Evolutionary conservation across 2,329 filamentous ascomycete genomes (phyloP), one percentile per base, ranked within the genome.

Genomic region (Conoideocrella luteorostrata): DNA sequence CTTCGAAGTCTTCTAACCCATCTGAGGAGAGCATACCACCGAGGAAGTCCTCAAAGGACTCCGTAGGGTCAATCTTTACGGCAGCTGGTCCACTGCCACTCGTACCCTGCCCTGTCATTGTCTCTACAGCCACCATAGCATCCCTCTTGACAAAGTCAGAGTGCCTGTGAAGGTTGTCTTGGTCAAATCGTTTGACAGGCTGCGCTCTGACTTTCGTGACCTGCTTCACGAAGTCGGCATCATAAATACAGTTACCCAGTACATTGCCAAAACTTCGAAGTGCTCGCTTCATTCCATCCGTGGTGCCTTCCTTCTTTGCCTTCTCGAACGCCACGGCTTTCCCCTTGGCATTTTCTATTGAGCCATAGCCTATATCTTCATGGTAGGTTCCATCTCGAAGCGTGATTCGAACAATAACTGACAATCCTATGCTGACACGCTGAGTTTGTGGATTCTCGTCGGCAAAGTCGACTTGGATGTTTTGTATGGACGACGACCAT

Each of bases 261-360:
- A 97, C 85, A 56, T 97, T 97, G 47, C 93, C 93, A 65, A 98
- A 98, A 50, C 82, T 96, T 47, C 91, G 78, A 56, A 98, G 62
- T 2, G 93, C 81, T 52, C 93, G 78, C 67, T 98, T 98, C 59
- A 98, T 62, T 2, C 82, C 93, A 66, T 98, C 93, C 9, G 94
- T 97, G 3, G 89, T 94, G 7, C 88, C 94, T 69, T 97, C 90
- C 63, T 98, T 98, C 71, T 97, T 98, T 1, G 93, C 90, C 67
- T 98, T 98, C 63, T 98, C 93, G 57, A 97, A 98, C 0, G 91
- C 93, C 41, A 87, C 85, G 3, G 90, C 91, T 68, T 98, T 98
- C 44, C 88, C 86, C 66, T 91, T 94, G 63, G 84, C 88, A 58
- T 98, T 98, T 64, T 97, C 91, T 54, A 95, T 95, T 53, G 93